Conservation (phyloP, 768 basidiomycete species). For the Suillus tomentosus region DNA sequence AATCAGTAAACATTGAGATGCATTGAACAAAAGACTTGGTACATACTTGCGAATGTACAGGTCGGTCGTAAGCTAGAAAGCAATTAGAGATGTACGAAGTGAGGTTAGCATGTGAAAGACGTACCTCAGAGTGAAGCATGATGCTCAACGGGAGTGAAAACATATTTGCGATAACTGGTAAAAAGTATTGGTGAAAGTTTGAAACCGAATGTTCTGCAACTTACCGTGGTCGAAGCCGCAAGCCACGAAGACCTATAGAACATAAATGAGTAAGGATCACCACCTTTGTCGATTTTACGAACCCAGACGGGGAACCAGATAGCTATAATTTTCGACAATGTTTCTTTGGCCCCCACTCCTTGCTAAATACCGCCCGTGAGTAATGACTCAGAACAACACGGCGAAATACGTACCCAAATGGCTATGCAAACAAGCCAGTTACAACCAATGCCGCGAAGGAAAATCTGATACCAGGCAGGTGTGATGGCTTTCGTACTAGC, state of each 20-base stretch:
- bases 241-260: slow-evolving; percentile 62
- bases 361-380: slow-evolving; percentile 44
- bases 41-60: slow-evolving; percentile 69
- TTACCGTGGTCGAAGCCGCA: slow-evolving; percentile 72
- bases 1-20: background rate
- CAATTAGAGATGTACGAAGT: slow-evolving; percentile 37
- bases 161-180: slow-evolving; percentile 72
- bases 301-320: slow-evolving; percentile 81
- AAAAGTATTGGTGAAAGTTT: slow-evolving; percentile 1
- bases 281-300: slow-evolving; percentile 18
- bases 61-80: slow-evolving; percentile 26
- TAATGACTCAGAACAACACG: slow-evolving; percentile 7
- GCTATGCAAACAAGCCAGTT: slow-evolving; percentile 78
- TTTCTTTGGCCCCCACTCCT: slow-evolving; percentile 67
- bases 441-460: slow-evolving; percentile 72
- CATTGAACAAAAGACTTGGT: background rate
- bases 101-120: slow-evolving; percentile 24
- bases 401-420: slow-evolving; percentile 57
- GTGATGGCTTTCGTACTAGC: slow-evolving; percentile 61
- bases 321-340: slow-evolving; percentile 67
- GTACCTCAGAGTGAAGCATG: slow-evolving; percentile 66
- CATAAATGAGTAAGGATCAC: slow-evolving; percentile 1
- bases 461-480: slow-evolving; percentile 72
- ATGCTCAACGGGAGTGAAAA: slow-evolving; percentile 71
- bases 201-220: slow-evolving; percentile 15